phyloP scores from a whole-genome alignment of 768 basidiomycete species.

The Auricularia sp. region DNA sequence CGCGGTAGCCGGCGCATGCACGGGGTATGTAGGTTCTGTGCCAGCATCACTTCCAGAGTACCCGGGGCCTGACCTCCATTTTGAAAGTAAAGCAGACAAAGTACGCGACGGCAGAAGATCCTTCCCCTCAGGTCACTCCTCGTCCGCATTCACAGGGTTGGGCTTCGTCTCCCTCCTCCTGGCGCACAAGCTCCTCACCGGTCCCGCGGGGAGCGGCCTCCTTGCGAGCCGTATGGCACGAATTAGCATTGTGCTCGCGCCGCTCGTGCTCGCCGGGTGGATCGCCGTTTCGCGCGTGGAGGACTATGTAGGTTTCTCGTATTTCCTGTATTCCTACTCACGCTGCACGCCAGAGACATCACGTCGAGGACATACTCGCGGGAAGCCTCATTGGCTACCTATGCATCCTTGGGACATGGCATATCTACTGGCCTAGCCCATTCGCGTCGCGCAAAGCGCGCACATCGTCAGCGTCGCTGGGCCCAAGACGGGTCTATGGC shows the following conservation, averaged over 20 bases:
- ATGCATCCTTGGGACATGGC: constrained; percentile 41
- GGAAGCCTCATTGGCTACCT: constrained; percentile 49
- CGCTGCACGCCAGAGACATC: constrained; percentile 39
- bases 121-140: constrained; percentile 64
- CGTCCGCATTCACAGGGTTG: constrained; percentile 58
- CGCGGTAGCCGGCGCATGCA: constrained; percentile 34
- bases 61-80: no score
- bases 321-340: constrained; percentile 4
- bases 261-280: constrained; percentile 47
- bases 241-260: constrained; percentile 40
- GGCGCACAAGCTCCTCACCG: constrained; percentile 48
- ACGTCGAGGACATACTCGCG: constrained; percentile 59
- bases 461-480: background rate
- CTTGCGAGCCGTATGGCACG: constrained; percentile 38
- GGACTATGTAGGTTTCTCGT: constrained; percentile 45
- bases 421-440: constrained; percentile 58
- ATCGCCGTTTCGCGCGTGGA: constrained; percentile 54
- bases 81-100: constrained; percentile 21
- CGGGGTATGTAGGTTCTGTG: constrained; percentile 33
- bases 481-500: constrained; percentile 35
- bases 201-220: constrained; percentile 26
- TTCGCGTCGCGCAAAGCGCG: constrained; percentile 25
- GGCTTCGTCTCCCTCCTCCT: constrained; percentile 51
- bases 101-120: constrained; percentile 47
- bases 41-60: background rate